phyloP scores from a whole-genome alignment of 192 early-diverging fungal species.

The Entomortierella beljakovae region DNA sequence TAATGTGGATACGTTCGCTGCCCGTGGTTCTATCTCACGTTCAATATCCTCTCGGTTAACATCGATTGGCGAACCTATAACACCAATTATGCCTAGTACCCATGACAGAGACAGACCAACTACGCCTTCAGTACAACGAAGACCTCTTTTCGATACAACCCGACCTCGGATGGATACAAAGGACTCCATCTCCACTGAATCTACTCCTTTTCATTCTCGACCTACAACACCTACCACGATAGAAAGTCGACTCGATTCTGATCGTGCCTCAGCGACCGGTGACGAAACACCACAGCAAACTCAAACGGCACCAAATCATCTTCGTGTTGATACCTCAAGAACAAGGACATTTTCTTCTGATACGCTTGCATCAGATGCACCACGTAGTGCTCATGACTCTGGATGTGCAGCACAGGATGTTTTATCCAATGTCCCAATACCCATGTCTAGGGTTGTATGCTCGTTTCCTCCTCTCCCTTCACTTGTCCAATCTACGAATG shows the following conservation, averaged over 20 bases:
- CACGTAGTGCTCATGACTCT: constrained; percentile 17
- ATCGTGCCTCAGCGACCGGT: constrained; percentile 19
- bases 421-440: constrained; percentile 34
- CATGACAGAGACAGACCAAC: constrained; percentile 15
- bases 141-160: constrained; percentile 33
- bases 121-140: constrained; percentile 10
- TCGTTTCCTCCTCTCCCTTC: constrained; percentile 43
- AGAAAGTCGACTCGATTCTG: constrained; percentile 42
- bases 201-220: constrained; percentile 34
- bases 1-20: constrained; percentile 31
- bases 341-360: constrained; percentile 39
- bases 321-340: constrained; percentile 31
- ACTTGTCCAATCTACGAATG: not conserved
- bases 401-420: constrained; percentile 37
- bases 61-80: constrained; percentile 34
- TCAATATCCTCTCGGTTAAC: constrained; percentile 37
- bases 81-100: constrained; percentile 11
- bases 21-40: constrained; percentile 21
- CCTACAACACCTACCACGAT: constrained; percentile 46
- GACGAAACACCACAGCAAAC: constrained; percentile 11
- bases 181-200: constrained; percentile 39
- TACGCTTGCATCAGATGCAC: constrained; percentile 13
- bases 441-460: constrained; percentile 29
- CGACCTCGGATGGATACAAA: constrained; percentile 39
- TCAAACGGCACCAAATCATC: constrained; percentile 13